Conservation (phyloP, 2,329 filamentous ascomycete species). For the Penicillium olsonii region DNA sequence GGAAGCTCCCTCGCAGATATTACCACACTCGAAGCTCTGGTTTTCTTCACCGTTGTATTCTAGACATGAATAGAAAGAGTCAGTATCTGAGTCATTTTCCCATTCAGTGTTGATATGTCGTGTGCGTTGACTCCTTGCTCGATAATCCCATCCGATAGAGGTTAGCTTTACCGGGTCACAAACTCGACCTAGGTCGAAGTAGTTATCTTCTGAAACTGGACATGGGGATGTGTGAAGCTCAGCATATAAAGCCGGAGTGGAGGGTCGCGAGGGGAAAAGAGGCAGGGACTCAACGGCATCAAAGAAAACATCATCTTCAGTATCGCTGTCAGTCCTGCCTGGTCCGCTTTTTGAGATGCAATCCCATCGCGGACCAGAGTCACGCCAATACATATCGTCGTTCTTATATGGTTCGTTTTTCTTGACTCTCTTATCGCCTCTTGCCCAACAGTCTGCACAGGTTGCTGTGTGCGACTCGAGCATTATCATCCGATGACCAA, state of each 20-base stretch:
- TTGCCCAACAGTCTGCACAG: slow-evolving; percentile 20
- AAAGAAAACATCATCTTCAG: background rate
- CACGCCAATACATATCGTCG: background rate
- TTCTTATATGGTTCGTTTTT: background rate
- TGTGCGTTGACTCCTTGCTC: slow-evolving; percentile 2
- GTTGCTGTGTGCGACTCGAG: slow-evolving; percentile 12
- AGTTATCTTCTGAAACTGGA: slow-evolving; percentile 1
- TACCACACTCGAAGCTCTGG: background rate
- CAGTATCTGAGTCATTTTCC: background rate
- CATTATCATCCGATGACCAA: slow-evolving; percentile 9
- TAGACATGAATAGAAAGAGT: background rate
- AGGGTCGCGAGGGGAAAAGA: background rate
- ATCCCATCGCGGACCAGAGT: background rate
- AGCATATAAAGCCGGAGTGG: slow-evolving; percentile 1
- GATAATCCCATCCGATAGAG: slow-evolving; percentile 13
- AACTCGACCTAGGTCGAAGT: slow-evolving; percentile 10
- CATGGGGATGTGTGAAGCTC: background rate
- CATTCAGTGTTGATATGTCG: background rate
- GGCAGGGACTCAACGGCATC: background rate
- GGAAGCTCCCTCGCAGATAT: background rate
- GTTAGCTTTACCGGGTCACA: slow-evolving; percentile 16
- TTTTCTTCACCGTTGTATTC: background rate
- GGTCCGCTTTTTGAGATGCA: background rate
- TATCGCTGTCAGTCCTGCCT: background rate
- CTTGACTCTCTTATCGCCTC: slow-evolving; percentile 7